A percentile compares a stretch with the other conserved stretches of the same genome.
These are phyloP conservation scores for Mixia osmundae DNA, from an alignment of 1,284 basidiomycete genomes.

Conservation along the genomic window DNA sequence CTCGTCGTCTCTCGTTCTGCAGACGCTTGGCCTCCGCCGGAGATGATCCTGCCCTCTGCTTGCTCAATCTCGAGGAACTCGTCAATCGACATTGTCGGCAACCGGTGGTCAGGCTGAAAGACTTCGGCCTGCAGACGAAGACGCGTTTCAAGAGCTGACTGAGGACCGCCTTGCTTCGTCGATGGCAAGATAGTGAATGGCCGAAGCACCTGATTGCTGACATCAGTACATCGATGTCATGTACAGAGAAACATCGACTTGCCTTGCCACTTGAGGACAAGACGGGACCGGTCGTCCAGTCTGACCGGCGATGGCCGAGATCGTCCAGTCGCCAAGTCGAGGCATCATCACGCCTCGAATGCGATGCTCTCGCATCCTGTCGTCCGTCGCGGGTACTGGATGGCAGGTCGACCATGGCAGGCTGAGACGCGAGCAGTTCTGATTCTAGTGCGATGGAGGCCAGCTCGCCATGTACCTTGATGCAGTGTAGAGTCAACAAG, in stretches of 20 bases:
- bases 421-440: conserved; percentile 38
- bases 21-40: no score
- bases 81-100: conserved; percentile 91
- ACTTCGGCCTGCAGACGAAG: conserved; percentile 50
- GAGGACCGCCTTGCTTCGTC: conserved; percentile 22
- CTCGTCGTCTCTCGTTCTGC: no score
- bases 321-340: conserved; percentile 56
- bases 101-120: conserved; percentile 58
- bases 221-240: no score
- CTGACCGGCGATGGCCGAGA: background rate
- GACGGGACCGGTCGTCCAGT: conserved; percentile 7
- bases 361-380: no score
- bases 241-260: no score
- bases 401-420: conserved; percentile 17
- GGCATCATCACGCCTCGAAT: conserved; percentile 23
- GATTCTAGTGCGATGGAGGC: conserved; percentile 48
- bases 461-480: conserved; percentile 42
- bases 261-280: conserved; percentile 8
- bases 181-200: conserved; percentile 81
- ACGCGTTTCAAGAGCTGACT: conserved; percentile 23
- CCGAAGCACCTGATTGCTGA: no score
- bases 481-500: conserved; percentile 46
- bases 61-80: conserved; percentile 77
- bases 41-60: no score
- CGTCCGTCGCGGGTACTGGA: no score